phyloP scores from a whole-genome alignment of 495 filamentous ascomycete species.

The Rostrohypoxylon terebratum region DNA sequence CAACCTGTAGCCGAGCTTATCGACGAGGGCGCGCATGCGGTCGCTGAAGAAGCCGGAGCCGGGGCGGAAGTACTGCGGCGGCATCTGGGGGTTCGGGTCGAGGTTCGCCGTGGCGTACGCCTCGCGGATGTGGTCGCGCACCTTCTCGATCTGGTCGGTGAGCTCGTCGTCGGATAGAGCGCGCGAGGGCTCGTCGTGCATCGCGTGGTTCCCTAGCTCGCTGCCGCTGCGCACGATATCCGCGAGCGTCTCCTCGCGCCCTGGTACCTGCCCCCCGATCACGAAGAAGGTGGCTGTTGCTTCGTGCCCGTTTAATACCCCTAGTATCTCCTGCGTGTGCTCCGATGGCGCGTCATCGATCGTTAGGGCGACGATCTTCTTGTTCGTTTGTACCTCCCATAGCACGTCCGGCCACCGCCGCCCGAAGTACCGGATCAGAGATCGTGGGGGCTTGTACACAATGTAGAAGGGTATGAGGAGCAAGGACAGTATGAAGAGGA shows the following conservation, averaged over 20 bases:
- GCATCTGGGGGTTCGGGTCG: constrained; percentile 34
- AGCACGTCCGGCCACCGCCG: constrained; percentile 79
- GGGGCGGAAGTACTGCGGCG: constrained; percentile 75
- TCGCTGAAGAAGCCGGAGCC: constrained; percentile 83
- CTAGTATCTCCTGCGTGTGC: constrained; percentile 77
- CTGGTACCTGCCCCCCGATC: constrained; percentile 78
- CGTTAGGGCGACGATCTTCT: constrained; percentile 79
- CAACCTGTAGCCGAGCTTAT: constrained; percentile 68
- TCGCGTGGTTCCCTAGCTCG: constrained; percentile 86
- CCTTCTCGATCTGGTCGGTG: constrained; percentile 56
- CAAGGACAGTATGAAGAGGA: constrained; percentile 61
- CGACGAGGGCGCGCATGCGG: constrained; percentile 69
- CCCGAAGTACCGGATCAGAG: constrained; percentile 75
- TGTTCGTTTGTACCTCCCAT: constrained; percentile 68
- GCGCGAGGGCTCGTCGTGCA: constrained; percentile 80
- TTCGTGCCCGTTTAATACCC: constrained; percentile 65
- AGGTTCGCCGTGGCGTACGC: constrained; percentile 64
- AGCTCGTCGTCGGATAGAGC: constrained; percentile 57
- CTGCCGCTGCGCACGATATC: constrained; percentile 72
- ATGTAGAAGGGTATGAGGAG: constrained; percentile 69
- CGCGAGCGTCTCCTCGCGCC: constrained; percentile 67
- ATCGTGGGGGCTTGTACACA: constrained; percentile 77
- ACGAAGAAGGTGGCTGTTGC: constrained; percentile 82
- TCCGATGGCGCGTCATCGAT: constrained; percentile 85
- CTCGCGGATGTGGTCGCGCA: constrained; percentile 62